Evolutionary conservation across 306 rosid species (phyloP), one percentile per base, ranked within the genome.

Genomic region (Citrullus colocynthis): DNA sequence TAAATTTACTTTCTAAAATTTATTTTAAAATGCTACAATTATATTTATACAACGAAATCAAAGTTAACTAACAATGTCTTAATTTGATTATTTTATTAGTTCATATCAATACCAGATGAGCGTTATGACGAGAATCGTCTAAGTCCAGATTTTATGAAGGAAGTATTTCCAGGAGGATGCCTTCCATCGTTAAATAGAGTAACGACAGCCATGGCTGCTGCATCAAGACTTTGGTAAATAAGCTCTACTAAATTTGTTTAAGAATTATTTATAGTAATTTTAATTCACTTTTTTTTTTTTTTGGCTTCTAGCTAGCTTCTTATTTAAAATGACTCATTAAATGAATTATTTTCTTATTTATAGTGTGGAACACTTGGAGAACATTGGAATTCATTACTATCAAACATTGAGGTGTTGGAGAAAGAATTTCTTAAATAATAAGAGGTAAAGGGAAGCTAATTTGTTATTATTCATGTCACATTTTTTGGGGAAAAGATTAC

Each of bases 121-220:
- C 87, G 91, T 5, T 94, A 94, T 5, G 89, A 92, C 8, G 91
- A 86, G 78, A 77, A 92, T 66, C 85, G 91, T 49, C 84, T 81
- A 74, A 92, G 98, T 81, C 87, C 93, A 32, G 95, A 89, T 75
- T 94, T 94, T 37, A 92, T 94, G 48, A 94, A 89, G 80, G 97
- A 94, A 82, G 90, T 94, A 52, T 94, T 94, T 73, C 96, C 96
- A 0, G 96, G 96, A 16, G 95, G 88, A 72, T 92, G 96, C 67
- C 45, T 92, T 36, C 98, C 98, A 73, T 94, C 90, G 18, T 78
- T 92, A 52, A 89, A 90, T 81, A 84, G 97, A 78, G 75, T 94
- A 75, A 90, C 92, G 80, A 84, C 95, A 37, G 87, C 96, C 84
- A 95, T 95, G 96, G 80, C 67, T 71, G 17, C 80, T 49, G 28